Base-by-base conservation (phyloP, 208 protist species). In the Leishmania turanica region DNA sequence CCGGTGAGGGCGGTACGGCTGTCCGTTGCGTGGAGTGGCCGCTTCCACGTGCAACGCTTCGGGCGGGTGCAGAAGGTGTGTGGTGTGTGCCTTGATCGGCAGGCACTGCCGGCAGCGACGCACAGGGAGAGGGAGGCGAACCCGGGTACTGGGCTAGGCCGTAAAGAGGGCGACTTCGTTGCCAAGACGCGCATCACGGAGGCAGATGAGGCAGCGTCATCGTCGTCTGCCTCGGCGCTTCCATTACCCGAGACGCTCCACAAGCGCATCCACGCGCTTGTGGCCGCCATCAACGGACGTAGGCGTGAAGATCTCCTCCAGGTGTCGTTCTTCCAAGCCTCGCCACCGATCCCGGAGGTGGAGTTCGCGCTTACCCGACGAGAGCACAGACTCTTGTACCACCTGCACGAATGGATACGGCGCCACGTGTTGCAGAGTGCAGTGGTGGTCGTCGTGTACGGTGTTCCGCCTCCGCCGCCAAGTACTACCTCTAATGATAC, bases 1-100 rank as follows among this genome's bases (percentile, higher is more conserved):
- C 88, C 91, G 6, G 84, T 95, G 65, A 75, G 56, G 70, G 90
- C 87, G 34, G 87, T 97, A 69, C 84, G 85, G 49, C 90, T 97
- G 21, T 97, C 95, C 21, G 90, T 96, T 37, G 92, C 90, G 56
- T 97, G 95, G 93, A 90, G 89, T 47, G 93, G 95, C 3, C 92
- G 95, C 60, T 96, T 97, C 73, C 88, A 96, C 71, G 91, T 95
- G 34, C 75, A 73, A 19, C 88, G 79, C 45, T 97, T 97, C 60
- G 78, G 88, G 49, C 84, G 88, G 42, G 85, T 91, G 71, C 89
- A 90, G 79, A 96, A 95, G 83, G 95, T 96, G 21, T 96, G 93
- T 47, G 93, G 95, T 7, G 93, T 97, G 51, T 83, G 66, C 51
- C 37, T 96, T 8, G 82, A 86, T 58, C 72, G 88, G 7, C 69